Evolutionary conservation across 371 early-diverging fungal species (phyloP), one percentile per base, ranked within the genome.

Genomic region (Entomophthora muscae): DNA sequence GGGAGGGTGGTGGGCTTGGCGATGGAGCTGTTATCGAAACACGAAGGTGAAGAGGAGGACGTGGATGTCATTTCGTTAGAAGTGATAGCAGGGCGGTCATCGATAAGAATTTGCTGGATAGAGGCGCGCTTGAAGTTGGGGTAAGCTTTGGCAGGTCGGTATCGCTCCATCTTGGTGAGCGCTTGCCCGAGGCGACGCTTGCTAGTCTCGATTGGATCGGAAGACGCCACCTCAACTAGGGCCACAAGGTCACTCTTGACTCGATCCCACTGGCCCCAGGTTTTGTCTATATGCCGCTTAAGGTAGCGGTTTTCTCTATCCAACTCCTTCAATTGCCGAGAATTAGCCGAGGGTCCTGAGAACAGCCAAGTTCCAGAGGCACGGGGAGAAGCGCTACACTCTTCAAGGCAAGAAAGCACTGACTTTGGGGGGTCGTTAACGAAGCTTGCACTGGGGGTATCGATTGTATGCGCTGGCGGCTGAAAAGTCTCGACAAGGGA

Each of bases 231-330:
- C 30, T 58, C 30, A 7, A 58, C 58, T 7, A 28, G 21, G 24
- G 58, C 22, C 17, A 17, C 22, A 5, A 58, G 13, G 21, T 30
- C 58, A 13, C 17, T 10, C 32, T 58, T 58, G 21, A 58, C 28
- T 17, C 30, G 24, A 58, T 58, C 58, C 58, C 58, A 58, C 30
- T 58, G 58, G 13, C 3, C 21, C 58, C 58, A 58, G 10, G 58
- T 58, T 30, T 58, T 58, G 21, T 58, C 58, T 5, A 58, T 58
- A n/a, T 58, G 24, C 3, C 58, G 24, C 30, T 58, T 58, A 2
- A 58, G 22, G 26, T 58, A 58, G 7, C 30, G 24, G 27, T n/a
- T 58, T n/a, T 58, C 58, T n/a, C 28, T 27, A 3, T 58, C 58
- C 30, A 58, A n/a, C 30, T 58, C 58, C 30, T 58, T 58, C 3